Evolutionary conservation across 768 basidiomycete genomes (phyloP).

Genomic region (Russula emetica): DNA sequence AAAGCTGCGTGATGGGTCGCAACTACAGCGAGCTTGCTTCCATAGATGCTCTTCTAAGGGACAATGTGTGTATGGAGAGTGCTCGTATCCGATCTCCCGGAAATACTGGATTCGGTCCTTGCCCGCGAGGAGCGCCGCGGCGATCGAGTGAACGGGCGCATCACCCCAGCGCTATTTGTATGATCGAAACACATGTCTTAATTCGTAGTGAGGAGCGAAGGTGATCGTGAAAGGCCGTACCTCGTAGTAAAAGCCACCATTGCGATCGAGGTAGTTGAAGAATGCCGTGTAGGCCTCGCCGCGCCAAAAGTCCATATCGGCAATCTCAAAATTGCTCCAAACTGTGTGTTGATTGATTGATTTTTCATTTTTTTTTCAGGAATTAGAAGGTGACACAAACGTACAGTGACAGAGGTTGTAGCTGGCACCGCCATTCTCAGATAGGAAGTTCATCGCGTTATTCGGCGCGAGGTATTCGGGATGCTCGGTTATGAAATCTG

Average conservation of each 20-base stretch:
- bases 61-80: constrained; percentile 68
- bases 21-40: constrained; percentile 44
- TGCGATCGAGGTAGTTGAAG: constrained; percentile 75
- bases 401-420: constrained; percentile 77
- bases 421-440: constrained; percentile 60
- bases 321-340: constrained; percentile 96
- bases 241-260: constrained; percentile 90
- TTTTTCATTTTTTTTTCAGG: not conserved
- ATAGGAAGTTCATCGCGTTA: constrained; percentile 71
- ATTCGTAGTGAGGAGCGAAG: not conserved
- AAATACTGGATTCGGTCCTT: constrained; percentile 81
- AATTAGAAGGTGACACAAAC: constrained; percentile 14
- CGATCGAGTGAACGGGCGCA: constrained; percentile 83
- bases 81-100: constrained; percentile 78
- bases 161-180: constrained; percentile 68
- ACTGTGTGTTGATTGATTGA: constrained; percentile 41
- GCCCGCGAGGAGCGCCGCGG: constrained; percentile 67
- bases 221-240: constrained; percentile 37
- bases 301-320: constrained; percentile 77
- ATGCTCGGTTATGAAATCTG: constrained; percentile 64
- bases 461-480: constrained; percentile 57
- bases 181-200: not conserved
- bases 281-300: constrained; percentile 75
- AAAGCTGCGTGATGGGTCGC: constrained; percentile 52
- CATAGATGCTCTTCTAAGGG: constrained; percentile 37